Percentiles rank a stretch among this genome's conserved stretches.
phyloP scores from a whole-genome alignment of 1,284 basidiomycete species.

The Ustilago loliicola region DNA sequence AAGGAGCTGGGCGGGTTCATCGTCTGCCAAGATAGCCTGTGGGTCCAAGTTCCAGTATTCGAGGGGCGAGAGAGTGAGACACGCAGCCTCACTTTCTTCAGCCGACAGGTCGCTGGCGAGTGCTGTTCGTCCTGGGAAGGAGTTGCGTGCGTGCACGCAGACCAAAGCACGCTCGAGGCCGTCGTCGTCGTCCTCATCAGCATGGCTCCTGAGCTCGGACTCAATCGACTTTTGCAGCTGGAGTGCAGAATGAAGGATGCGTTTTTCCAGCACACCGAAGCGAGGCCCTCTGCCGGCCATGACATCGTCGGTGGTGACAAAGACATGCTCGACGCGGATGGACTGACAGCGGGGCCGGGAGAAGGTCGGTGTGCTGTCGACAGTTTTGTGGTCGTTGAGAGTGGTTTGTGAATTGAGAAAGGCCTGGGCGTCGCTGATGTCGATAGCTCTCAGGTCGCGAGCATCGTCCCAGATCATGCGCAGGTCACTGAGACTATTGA shows the following conservation, averaged over 20 bases:
- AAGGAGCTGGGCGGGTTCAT: conserved; percentile 50
- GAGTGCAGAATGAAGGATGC: conserved; percentile 60
- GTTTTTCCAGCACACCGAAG: conserved; percentile 61
- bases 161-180: neutral
- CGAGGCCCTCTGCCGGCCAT: conserved; percentile 59
- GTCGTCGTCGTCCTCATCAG: neutral
- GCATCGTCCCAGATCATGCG: conserved; percentile 69
- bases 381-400: neutral
- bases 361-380: conserved; percentile 1
- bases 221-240: conserved; percentile 60
- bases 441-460: conserved; percentile 56
- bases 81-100: conserved; percentile 16
- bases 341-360: conserved; percentile 46
- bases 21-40: conserved; percentile 41
- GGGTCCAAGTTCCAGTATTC: conserved; percentile 60
- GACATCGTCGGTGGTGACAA: conserved; percentile 66
- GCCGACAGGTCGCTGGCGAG: neutral
- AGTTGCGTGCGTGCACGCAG: conserved; percentile 37
- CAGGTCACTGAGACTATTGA: conserved; percentile 65
- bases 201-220: conserved; percentile 16
- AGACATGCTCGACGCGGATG: conserved; percentile 64
- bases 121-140: conserved; percentile 36
- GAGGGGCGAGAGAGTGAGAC: conserved; percentile 63
- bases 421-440: conserved; percentile 50
- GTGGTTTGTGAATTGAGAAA: conserved; percentile 25